Conservation (phyloP, 2,329 filamentous ascomycete genomes). For the Phialocephala sp. region DNA sequence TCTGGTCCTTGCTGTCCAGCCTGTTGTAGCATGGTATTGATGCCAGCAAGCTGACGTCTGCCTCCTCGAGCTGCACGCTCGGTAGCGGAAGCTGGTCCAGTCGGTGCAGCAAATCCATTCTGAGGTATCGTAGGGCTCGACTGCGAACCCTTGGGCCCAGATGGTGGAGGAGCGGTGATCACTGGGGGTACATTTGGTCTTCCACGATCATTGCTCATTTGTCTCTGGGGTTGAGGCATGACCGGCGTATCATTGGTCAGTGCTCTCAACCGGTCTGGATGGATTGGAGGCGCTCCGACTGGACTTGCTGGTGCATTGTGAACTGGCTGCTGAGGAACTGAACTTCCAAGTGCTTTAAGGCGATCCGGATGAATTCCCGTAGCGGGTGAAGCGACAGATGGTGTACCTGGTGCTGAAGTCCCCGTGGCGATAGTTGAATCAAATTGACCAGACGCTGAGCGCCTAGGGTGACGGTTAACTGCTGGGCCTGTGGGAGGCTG, state of each 20-base stretch:
- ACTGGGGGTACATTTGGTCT: slow-evolving; percentile 42
- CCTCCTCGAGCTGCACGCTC: slow-evolving; percentile 41
- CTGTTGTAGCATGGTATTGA: slow-evolving; percentile 63
- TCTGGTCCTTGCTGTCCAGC: slow-evolving; percentile 50
- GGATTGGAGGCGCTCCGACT: slow-evolving; percentile 40
- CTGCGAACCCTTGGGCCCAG: slow-evolving; percentile 41
- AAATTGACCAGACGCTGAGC: slow-evolving; percentile 37
- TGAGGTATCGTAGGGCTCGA: slow-evolving; percentile 36
- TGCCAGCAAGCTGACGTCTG: slow-evolving; percentile 60
- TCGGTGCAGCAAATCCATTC: slow-evolving; percentile 40
- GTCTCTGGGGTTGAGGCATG: slow-evolving; percentile 38
- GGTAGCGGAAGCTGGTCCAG: slow-evolving; percentile 42
- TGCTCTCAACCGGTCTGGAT: slow-evolving; percentile 41
- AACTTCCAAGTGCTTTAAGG: slow-evolving; percentile 52
- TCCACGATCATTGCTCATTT: slow-evolving; percentile 43
- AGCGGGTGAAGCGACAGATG: slow-evolving; percentile 36
- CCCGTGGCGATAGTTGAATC: slow-evolving; percentile 34
- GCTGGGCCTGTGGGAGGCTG: slow-evolving; percentile 44
- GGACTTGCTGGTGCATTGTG: slow-evolving; percentile 43
- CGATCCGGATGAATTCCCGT: slow-evolving; percentile 57
- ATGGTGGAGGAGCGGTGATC: slow-evolving; percentile 37
- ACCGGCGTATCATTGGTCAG: slow-evolving; percentile 37
- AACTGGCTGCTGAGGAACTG: slow-evolving; percentile 39
- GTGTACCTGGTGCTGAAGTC: slow-evolving; percentile 31
- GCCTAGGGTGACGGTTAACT: slow-evolving; percentile 38